A percentile compares a stretch with the other conserved stretches of the same genome.
These are phyloP conservation scores for Fraxinus anomala DNA, from an alignment of 257 asterid species.

Conservation along the genomic window DNA sequence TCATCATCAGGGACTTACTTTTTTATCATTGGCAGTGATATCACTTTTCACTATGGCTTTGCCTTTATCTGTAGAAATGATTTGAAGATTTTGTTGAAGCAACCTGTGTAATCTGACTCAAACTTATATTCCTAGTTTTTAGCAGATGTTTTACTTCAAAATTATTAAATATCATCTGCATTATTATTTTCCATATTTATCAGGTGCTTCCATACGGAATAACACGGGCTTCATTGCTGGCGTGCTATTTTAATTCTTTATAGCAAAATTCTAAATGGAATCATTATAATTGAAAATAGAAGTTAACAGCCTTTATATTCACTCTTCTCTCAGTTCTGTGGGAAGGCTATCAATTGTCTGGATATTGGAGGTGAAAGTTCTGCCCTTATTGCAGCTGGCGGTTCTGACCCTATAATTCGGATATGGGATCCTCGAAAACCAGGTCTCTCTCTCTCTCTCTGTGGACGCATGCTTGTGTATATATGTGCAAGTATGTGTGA, in stretches of 20 bases:
- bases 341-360: slow-evolving; percentile 81
- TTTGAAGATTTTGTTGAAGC: no score
- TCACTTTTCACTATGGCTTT: background rate
- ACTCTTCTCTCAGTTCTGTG: slow-evolving; percentile 48
- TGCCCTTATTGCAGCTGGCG: slow-evolving; percentile 81
- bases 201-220: background rate
- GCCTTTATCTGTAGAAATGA: background rate
- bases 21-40: background rate
- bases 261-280: background rate
- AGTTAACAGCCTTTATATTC: slow-evolving; percentile 9
- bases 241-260: background rate
- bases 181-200: background rate
- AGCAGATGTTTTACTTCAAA: background rate
- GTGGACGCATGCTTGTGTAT: background rate
- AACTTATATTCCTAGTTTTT: background rate
- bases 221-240: background rate
- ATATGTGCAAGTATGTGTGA: background rate
- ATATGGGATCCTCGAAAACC: slow-evolving; percentile 99
- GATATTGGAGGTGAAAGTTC: slow-evolving; percentile 97
- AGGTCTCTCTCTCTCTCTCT: slow-evolving; percentile 43
- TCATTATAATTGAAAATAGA: slow-evolving; percentile 9
- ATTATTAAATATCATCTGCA: background rate
- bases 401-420: slow-evolving; percentile 81
- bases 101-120: background rate
- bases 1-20: no score